These are phyloP conservation scores for Quercus rubra DNA, from an alignment of 306 rosid species.

Conservation along the genomic window DNA sequence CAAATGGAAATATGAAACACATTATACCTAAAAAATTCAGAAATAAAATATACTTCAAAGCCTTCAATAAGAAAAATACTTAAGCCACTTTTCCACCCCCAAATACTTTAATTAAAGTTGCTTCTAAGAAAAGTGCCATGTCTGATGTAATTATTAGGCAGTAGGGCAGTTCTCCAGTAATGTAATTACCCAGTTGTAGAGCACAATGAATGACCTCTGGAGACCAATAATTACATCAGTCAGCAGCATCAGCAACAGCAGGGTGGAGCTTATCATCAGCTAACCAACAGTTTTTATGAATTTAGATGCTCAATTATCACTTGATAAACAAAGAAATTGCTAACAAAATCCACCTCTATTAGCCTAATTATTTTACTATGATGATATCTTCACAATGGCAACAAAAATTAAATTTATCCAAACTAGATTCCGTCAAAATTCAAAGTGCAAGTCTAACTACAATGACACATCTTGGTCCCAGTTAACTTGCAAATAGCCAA, in stretches of 20 bases:
- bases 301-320: not conserved
- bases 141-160: not conserved
- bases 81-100: not conserved
- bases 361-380: not conserved
- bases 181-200: not conserved
- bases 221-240: not conserved
- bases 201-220: not conserved
- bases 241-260: not conserved
- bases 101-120: not conserved
- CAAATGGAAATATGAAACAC: not conserved
- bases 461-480: not conserved
- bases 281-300: not conserved
- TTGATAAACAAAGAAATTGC: not conserved
- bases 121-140: not conserved
- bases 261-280: not conserved
- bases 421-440: not conserved
- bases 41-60: not conserved
- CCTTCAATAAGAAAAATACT: not conserved
- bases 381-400: not conserved
- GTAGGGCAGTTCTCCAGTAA: not conserved
- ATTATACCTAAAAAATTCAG: not conserved
- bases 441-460: not conserved
- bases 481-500: not conserved
- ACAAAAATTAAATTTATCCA: not conserved
- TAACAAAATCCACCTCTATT: not conserved